Evolutionary conservation across 495 filamentous ascomycete species (phyloP), one percentile per base, ranked within the genome.

Genomic region (Podospora tetraspora): DNA sequence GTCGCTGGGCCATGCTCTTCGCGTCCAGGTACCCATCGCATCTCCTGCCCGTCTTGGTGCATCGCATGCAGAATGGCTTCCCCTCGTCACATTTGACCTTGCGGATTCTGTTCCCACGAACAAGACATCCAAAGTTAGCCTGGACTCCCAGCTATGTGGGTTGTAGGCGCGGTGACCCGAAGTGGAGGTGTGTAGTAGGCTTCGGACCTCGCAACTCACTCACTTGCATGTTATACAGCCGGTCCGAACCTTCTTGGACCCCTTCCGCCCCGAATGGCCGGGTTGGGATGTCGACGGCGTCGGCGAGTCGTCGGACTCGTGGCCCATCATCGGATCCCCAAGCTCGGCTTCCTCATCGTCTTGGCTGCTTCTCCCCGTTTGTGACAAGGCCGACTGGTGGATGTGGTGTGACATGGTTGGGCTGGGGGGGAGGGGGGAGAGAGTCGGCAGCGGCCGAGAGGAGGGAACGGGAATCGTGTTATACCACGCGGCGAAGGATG

Each of bases 81-180:
- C 71, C 75, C 66, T 82, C 80, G 57, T 81, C 80, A 62, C 80
- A 82, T 66, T 82, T 82, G 62, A 82, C 79, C 66, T 79, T 77
- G 63, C 77, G 77, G 57, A 77, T 76, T 67, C 76, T 78, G n/a
- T 8, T 60, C 8, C 57, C 64, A n/a, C 25, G 13, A 61, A 62
- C 43, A 52, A 52, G 5, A n/a, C 43, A 69, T 70, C 66, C 61
- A 58, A 65, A 61, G 64, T 72, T 52, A 71, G 69, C 61, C 23
- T 64, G 59, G 23, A 29, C 23, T 5, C 19, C 37, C 43, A 29
- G 8, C 63, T 6, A 9, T 21, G 23, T 57, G 63, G n/a, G 59
- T 24, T 19, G 13, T 23, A 57, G 23, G 25, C 6, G 25, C 16
- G 56, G 56, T 4, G 56, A 19, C 16, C 37, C 37, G 37, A 43